Percentiles rank a stretch among this genome's conserved stretches.
phyloP scores from a whole-genome alignment of 2,329 filamentous ascomycete genomes.

The Hypoxylon sp. region DNA sequence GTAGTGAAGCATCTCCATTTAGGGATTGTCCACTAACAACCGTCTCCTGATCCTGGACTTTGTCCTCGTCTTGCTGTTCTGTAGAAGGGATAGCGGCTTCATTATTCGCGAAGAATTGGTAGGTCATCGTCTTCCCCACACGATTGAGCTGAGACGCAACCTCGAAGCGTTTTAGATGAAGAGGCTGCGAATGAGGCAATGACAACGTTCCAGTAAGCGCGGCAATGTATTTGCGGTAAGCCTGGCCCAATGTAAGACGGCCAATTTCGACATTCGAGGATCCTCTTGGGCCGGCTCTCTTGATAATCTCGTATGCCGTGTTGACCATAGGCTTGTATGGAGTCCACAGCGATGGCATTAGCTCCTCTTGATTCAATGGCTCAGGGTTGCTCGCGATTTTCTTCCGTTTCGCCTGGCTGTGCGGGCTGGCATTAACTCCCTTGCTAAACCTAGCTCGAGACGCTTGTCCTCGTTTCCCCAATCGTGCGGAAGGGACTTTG shows the following conservation, averaged over 20 bases:
- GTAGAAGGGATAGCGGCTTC: conserved; percentile 26
- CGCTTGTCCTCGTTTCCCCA: conserved; percentile 51
- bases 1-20: conserved; percentile 2
- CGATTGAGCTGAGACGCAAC: conserved; percentile 58
- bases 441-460: conserved; percentile 48
- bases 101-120: conserved; percentile 56
- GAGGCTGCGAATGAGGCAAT: conserved; percentile 58
- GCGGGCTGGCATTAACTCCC: conserved; percentile 29
- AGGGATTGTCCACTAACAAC: background rate
- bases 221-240: conserved; percentile 55
- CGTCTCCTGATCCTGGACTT: conserved; percentile 14
- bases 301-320: conserved; percentile 56
- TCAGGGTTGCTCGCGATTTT: conserved; percentile 23
- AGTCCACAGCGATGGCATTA: conserved; percentile 50
- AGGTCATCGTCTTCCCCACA: conserved; percentile 60
- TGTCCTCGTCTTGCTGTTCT: conserved; percentile 13
- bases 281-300: conserved; percentile 51
- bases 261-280: conserved; percentile 55
- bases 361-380: conserved; percentile 32
- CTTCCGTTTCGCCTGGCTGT: conserved; percentile 38
- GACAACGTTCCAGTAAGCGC: conserved; percentile 55
- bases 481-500: conserved; percentile 51
- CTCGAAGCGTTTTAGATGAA: conserved; percentile 59
- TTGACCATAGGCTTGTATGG: conserved; percentile 55
- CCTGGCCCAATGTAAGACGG: conserved; percentile 52